Evolutionary conservation across 2,329 filamentous ascomycete genomes (phyloP), one percentile per base, ranked within the genome.

Genomic region (Pseudogymnoascus sp.): DNA sequence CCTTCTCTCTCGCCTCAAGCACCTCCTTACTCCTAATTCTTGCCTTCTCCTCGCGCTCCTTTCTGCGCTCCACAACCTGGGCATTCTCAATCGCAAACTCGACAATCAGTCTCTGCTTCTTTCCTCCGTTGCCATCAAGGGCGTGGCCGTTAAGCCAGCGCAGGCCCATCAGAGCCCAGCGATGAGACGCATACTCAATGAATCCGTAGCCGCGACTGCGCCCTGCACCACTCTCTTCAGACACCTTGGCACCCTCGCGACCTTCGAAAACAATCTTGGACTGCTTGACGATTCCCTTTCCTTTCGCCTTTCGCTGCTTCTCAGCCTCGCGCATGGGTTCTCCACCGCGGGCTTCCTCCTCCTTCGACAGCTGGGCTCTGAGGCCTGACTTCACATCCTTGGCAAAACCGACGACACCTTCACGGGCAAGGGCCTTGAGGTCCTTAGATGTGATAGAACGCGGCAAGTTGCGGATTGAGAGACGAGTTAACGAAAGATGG

Each of bases 21-120:
- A 74, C 70, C 61, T 75, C 73, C 62, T 72, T 69, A 7, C 67
- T 69, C 38, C 72, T 67, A 65, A 80, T 75, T 43, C 80, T 75
- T 4, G 80, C 77, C 66, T 85, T 85, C 60, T 77, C 75, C 72
- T 91, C 88, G 59, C 79, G 79, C 65, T 87, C 85, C 65, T 81
- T 84, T 62, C 96, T 83, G 66, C 95, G 83, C 68, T 88, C 84
- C n/a, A 99, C 88, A 1, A 99, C 95, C 71, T 97, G 93, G 0
- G 91, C 93, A 70, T 99, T 99, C 77, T 99, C 95, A 73, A 99
- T 96, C 18, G 95, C 92, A 73, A 99, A 99, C 75, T 99, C 96
- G 38, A 93, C 93, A 71, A 99, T 91, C 60, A 99, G 78, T 11
- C 95, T 83, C 76, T 95, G 93, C 73, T 91, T 93, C 77, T 89